Percentiles rank a stretch among this genome's conserved stretches.
These are phyloP conservation scores for Leccinum disarticulatum DNA, from an alignment of 768 basidiomycete species.

Conservation along the genomic window DNA sequence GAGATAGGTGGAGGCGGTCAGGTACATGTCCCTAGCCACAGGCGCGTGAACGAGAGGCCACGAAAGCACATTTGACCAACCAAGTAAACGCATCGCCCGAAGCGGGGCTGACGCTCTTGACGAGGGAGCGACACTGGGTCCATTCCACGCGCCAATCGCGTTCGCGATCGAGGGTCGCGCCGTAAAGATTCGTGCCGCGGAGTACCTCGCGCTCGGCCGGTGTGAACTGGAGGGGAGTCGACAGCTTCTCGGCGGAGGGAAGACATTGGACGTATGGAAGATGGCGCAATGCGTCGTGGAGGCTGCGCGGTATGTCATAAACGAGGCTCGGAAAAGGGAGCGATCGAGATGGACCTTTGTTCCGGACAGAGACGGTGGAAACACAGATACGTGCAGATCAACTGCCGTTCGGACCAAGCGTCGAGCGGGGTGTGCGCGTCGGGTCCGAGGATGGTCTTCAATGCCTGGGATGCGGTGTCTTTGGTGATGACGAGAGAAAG, in stretches of 20 bases:
- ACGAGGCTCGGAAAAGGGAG: background rate
- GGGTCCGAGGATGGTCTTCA: constrained; percentile 40
- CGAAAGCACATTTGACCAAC: constrained; percentile 40
- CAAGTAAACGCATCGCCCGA: constrained; percentile 64
- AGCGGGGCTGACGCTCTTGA: constrained; percentile 8
- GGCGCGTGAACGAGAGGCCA: constrained; percentile 23
- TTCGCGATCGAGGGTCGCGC: constrained; percentile 69
- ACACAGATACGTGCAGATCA: constrained; percentile 64
- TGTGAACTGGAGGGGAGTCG: constrained; percentile 76
- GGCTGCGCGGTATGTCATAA: constrained; percentile 12
- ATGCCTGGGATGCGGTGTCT: constrained; percentile 42
- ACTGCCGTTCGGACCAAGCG: constrained; percentile 60
- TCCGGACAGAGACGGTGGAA: constrained; percentile 56
- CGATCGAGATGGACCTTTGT: constrained; percentile 31
- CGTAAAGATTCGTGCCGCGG: constrained; percentile 76
- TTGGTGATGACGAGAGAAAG: constrained; percentile 64
- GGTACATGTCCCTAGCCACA: constrained; percentile 61
- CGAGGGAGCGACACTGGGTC: constrained; percentile 46
- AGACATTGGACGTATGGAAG: constrained; percentile 66
- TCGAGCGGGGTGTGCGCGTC: constrained; percentile 22
- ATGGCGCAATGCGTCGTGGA: constrained; percentile 36
- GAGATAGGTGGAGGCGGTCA: constrained; percentile 71
- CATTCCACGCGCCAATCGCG: constrained; percentile 65
- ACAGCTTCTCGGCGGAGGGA: constrained; percentile 48
- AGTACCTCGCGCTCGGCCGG: constrained; percentile 61